Percentiles rank a stretch among this genome's conserved stretches.
Evolutionary conservation across 1,139 yeast genomes (phyloP).

Genomic region (Scheffersomyces insectosa): DNA sequence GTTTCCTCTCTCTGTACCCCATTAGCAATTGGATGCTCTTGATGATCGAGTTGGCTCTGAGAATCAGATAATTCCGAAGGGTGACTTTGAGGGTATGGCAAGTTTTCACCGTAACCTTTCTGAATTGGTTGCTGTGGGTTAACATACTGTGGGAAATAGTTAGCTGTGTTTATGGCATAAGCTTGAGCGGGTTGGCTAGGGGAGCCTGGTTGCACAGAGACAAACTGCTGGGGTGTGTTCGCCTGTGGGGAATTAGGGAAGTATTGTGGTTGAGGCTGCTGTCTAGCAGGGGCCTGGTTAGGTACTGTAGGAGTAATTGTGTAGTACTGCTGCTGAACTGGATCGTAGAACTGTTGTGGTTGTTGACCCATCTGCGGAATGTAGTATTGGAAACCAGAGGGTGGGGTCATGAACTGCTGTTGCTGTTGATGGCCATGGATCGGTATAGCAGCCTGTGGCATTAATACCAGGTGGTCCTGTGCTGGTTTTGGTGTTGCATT

Average conservation of each 20-base stretch:
- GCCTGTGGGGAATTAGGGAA: conserved; percentile 40
- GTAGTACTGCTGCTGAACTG: conserved; percentile 47
- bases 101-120: conserved; percentile 11
- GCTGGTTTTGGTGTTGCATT: conserved; percentile 8
- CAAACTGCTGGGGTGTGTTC: conserved; percentile 11
- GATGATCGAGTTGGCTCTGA: neutral
- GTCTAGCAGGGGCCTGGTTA: conserved; percentile 11
- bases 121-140: conserved; percentile 4
- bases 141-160: conserved; percentile 18
- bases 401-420: conserved; percentile 14
- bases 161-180: conserved; percentile 18
- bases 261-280: conserved; percentile 31
- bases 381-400: conserved; percentile 14
- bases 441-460: conserved; percentile 2
- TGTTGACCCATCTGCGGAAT: conserved; percentile 19
- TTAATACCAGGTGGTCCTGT: conserved; percentile 9
- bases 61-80: neutral
- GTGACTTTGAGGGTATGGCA: conserved; percentile 15
- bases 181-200: conserved; percentile 10
- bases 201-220: conserved; percentile 13
- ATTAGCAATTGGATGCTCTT: neutral
- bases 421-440: conserved; percentile 7
- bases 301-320: conserved; percentile 39
- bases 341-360: conserved; percentile 47
- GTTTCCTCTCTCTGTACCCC: neutral